Percentiles rank a stretch among this genome's conserved stretches.
These are phyloP conservation scores for Amphicarpaea edgeworthii DNA, from an alignment of 306 rosid species.

Conservation along the genomic window DNA sequence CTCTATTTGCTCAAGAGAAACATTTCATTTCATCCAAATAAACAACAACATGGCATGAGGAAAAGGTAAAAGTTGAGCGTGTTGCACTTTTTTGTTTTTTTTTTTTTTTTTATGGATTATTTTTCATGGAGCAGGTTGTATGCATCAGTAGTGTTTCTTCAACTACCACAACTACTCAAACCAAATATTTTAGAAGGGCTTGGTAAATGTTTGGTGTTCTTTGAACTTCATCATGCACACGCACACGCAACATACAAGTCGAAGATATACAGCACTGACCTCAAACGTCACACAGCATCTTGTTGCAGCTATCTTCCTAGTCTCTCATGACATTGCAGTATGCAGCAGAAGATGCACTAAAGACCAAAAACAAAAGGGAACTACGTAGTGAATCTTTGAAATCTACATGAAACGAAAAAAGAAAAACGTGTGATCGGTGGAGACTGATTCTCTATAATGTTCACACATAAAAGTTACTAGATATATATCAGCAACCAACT, in stretches of 20 bases:
- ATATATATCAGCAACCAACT: neutral
- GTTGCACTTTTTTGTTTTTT: neutral
- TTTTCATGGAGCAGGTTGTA: conserved; percentile 31
- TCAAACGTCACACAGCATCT: neutral
- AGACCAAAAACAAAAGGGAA: neutral
- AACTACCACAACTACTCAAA: conserved; percentile 59
- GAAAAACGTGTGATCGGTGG: neutral
- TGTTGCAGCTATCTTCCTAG: neutral
- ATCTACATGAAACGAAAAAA: conserved; percentile 7
- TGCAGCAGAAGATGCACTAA: neutral
- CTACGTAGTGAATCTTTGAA: neutral
- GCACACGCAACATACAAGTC: conserved; percentile 1
- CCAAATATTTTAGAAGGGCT: conserved; percentile 51
- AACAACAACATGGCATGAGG: conserved; percentile 17
- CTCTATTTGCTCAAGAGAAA: neutral
- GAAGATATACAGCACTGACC: conserved; percentile 40
- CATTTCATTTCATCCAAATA: conserved; percentile 6
- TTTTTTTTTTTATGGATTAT: neutral
- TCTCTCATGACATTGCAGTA: neutral
- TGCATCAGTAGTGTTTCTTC: conserved; percentile 26
- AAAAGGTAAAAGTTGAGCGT: conserved; percentile 8
- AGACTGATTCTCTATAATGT: conserved; percentile 10
- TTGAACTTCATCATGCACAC: conserved; percentile 8
- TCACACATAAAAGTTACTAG: neutral
- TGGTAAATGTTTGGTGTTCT: conserved; percentile 6